A percentile compares a stretch with the other conserved stretches of the same genome.
Conservation (phyloP, 2,329 filamentous ascomycete species). For the Pseudocercospora musae region DNA sequence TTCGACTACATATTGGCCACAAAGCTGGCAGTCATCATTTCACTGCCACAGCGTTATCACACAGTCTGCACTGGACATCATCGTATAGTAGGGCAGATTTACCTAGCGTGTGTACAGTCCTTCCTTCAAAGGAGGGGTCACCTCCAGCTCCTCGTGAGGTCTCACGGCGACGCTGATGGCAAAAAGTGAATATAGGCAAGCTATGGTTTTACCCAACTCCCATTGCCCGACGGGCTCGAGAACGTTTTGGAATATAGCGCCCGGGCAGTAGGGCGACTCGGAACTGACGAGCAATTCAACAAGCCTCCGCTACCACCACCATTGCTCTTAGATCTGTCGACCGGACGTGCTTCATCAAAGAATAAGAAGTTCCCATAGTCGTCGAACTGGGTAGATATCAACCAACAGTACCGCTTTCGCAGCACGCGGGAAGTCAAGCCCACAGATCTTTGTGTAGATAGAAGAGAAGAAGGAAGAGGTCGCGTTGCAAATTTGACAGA, state of each 20-base stretch:
- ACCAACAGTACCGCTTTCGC: slow-evolving; percentile 57
- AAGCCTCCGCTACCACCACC: slow-evolving; percentile 38
- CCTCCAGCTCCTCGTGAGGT: neutral
- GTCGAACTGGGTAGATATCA: slow-evolving; percentile 82
- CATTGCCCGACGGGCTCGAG: slow-evolving; percentile 85
- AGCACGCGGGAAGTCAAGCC: slow-evolving; percentile 2
- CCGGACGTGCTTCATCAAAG: slow-evolving; percentile 77
- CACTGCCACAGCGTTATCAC: neutral
- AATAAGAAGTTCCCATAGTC: slow-evolving; percentile 69
- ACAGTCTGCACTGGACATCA: neutral
- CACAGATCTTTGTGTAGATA: slow-evolving; percentile 72
- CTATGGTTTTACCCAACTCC: slow-evolving; percentile 90
- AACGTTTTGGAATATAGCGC: slow-evolving; percentile 87
- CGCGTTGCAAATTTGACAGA: slow-evolving; percentile 10
- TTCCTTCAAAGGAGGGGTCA: neutral
- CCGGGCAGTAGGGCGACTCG: slow-evolving; percentile 53
- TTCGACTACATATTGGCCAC: neutral
- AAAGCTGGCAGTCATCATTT: neutral
- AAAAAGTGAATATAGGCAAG: slow-evolving; percentile 36
- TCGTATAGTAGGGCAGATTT: neutral
- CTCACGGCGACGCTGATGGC: neutral
- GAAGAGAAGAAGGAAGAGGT: slow-evolving; percentile 37
- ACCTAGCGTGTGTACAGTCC: neutral
- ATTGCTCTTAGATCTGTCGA: slow-evolving; percentile 93
- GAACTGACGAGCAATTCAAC: slow-evolving; percentile 62